Evolutionary conservation across 169 alveolate genomes (phyloP).

Genomic region (Babesia ovata): DNA sequence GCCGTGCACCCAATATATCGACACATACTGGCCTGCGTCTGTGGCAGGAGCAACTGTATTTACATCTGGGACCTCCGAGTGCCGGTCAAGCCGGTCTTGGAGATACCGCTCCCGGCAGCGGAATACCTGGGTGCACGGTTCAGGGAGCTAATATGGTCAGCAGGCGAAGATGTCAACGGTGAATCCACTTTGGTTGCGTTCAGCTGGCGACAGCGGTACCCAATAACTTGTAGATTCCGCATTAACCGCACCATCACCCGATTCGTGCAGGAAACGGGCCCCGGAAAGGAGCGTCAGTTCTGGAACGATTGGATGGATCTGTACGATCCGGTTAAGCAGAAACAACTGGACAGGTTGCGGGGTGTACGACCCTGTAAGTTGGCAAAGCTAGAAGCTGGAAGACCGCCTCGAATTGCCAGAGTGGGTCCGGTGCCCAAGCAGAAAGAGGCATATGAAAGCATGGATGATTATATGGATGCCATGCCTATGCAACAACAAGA

Average conservation of each 20-base stretch:
- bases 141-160: conserved; percentile 73
- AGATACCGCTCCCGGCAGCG: conserved; percentile 73
- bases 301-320: conserved; percentile 29
- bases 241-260: conserved; percentile 46
- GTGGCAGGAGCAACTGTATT: conserved; percentile 62
- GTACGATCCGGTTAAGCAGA: background rate
- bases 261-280: background rate
- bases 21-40: conserved; percentile 68
- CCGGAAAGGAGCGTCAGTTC: conserved; percentile 2
- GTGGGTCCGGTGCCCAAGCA: conserved; percentile 1
- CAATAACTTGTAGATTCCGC: conserved; percentile 13
- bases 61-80: conserved; percentile 75
- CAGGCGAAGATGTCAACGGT: conserved; percentile 1
- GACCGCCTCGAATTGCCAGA: background rate
- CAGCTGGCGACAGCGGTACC: conserved; percentile 53
- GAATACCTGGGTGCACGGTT: conserved; percentile 65
- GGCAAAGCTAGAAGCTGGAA: background rate
- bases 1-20: conserved; percentile 67
- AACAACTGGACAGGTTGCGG: background rate
- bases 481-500: background rate
- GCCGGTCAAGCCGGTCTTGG: conserved; percentile 71
- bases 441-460: background rate
- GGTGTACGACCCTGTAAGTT: background rate
- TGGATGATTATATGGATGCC: background rate
- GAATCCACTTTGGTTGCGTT: conserved; percentile 38